Base-by-base conservation (phyloP, 2,329 filamentous ascomycete species). In the Pseudohalonectria lignicola region DNA sequence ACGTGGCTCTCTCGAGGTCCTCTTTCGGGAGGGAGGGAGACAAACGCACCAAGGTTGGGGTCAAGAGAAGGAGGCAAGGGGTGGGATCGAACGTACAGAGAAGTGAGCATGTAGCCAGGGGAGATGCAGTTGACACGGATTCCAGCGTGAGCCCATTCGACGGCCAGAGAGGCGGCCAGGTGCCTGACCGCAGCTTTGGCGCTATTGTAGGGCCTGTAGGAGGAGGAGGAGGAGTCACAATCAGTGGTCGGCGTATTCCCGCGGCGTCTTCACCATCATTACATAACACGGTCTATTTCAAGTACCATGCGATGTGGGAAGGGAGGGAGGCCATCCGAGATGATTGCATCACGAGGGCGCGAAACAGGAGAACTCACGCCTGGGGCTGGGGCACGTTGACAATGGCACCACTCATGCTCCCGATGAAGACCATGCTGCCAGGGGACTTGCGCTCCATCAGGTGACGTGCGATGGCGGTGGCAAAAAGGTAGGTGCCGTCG, bases 301-400 rank as follows among this genome's bases (percentile, higher is more conserved):
- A n/a, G n/a, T n/a, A n/a, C n/a, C n/a, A n/a, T n/a, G n/a, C n/a
- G n/a, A n/a, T n/a, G n/a, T n/a, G n/a, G n/a, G n/a, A n/a, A n/a
- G n/a, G n/a, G n/a, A n/a, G n/a, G n/a, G n/a, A n/a, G n/a, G n/a
- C n/a, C n/a, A n/a, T n/a, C n/a, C n/a, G n/a, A n/a, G n/a, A n/a
- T n/a, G n/a, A n/a, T n/a, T n/a, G n/a, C n/a, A n/a, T n/a, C n/a
- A n/a, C n/a, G n/a, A n/a, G n/a, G n/a, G n/a, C n/a, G n/a, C n/a
- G n/a, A n/a, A n/a, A n/a, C n/a, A n/a, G n/a, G 12, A 26, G 17
- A 29, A 58, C 69, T 59, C 50, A 74, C 68, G 76, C 86, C 57
- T 96, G 90, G 1, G 86, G 87, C 60, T 96, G 90, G 13, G 90
- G 90, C 8, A 95, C 83, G 53, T 96, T 96, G 60, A 96, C 90